Evolutionary conservation across 2,329 filamentous ascomycete genomes (phyloP).

Genomic region (Dothistroma pini): DNA sequence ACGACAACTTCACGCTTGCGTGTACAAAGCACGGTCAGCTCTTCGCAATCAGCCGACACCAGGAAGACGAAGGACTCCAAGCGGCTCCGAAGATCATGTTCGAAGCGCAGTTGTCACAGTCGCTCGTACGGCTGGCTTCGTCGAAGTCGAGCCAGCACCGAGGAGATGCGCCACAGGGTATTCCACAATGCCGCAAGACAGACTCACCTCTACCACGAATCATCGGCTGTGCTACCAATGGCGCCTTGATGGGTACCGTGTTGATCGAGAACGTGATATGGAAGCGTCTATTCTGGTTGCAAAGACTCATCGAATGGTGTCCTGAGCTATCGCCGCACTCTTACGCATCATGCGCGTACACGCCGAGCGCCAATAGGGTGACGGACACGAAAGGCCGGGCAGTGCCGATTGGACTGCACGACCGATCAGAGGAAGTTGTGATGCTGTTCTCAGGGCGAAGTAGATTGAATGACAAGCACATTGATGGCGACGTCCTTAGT

Average conservation of each 20-base stretch:
- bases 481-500: constrained; percentile 43
- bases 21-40: constrained; percentile 27
- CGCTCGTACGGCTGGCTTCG: constrained; percentile 48
- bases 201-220: constrained; percentile 38
- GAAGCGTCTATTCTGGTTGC: constrained; percentile 67
- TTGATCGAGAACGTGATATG: constrained; percentile 61
- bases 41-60: constrained; percentile 23
- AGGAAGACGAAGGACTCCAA: constrained; percentile 6
- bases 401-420: constrained; percentile 27
- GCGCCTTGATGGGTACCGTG: constrained; percentile 56
- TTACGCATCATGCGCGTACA: constrained; percentile 15
- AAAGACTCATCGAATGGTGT: constrained; percentile 54
- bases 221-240: constrained; percentile 50
- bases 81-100: constrained; percentile 37
- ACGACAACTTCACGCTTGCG: constrained; percentile 18
- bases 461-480: constrained; percentile 31
- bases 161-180: constrained; percentile 35
- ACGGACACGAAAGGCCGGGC: constrained; percentile 17
- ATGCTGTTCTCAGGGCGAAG: constrained; percentile 18
- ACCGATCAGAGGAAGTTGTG: constrained; percentile 22
- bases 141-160: constrained; percentile 38
- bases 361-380: constrained; percentile 9
- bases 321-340: constrained; percentile 32
- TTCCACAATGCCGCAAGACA: constrained; percentile 23
- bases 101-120: constrained; percentile 41